Evolutionary conservation across 2,329 filamentous ascomycete species (phyloP), one percentile per base, ranked within the genome.

Genomic region (Stagonosporopsis tanaceti): DNA sequence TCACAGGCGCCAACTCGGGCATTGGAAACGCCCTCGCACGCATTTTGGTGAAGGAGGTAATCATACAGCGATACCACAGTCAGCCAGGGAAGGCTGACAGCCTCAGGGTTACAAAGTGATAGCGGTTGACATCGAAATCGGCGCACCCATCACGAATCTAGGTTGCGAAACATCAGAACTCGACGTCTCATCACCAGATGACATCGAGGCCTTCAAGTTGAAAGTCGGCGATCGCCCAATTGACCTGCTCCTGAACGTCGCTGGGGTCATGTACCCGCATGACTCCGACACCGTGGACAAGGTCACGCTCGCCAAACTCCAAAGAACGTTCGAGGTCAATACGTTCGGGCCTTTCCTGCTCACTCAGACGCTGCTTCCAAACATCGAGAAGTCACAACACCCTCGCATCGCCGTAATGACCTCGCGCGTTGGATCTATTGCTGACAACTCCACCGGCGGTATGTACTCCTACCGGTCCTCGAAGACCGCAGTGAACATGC

Each of bases 401-500:
- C 74, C 78, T 1, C 68, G 72, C 22, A 69, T 81, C 6, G 78
- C 73, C 1, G 78, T 80, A 47, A 76, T 81, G 40, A 78, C 74
- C 39, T 77, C 72, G 28, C 74, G 80, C 17, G 77, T 82, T 6
- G 79, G 79, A 7, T 75, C 70, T 35, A 78, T 82, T 22, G 70
- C 64, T 11, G 79, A 81, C 55, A 81, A 82, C 54, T 66, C 57
- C 45, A 72, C 72, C 1, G 79, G 80, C 9, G 77, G 79, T 6
- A 66, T 59, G 32, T 81, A 81, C 47, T 76, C 79, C 2, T 82
- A 81, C 50, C 76, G 80, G 2, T 72, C 75, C 2, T 76, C 70
- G 11, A 82, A 81, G 61, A 76, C 80, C 5, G 80, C 78, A 7
- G 74, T 81, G 27, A 80, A 82, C 58, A 75, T 70, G 35, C 66